Percentiles rank a stretch among this genome's conserved stretches.
These are phyloP conservation scores for Juncus effusus DNA, from an alignment of 176 grass and related monocot species.

Conservation along the genomic window DNA sequence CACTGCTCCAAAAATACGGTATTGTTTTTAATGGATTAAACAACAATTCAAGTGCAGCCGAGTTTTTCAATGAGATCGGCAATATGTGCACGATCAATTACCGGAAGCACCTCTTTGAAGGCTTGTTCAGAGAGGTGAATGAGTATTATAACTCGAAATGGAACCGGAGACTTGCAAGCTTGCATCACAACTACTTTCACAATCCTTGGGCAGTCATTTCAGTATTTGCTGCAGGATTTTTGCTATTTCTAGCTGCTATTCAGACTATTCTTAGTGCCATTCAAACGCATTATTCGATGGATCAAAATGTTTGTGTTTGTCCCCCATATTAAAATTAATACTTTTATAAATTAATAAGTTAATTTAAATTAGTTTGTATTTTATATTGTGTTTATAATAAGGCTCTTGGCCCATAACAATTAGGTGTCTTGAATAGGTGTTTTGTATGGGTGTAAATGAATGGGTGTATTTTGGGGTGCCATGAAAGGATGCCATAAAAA, in stretches of 20 bases:
- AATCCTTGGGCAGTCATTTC: slow-evolving; percentile 14
- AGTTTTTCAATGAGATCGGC: slow-evolving; percentile 23
- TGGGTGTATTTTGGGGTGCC: no score
- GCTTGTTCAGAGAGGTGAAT: not conserved
- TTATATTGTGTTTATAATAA: no score
- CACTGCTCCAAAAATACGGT: slow-evolving; percentile 9
- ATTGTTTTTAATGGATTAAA: not conserved
- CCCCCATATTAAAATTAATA: no score
- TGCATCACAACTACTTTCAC: slow-evolving; percentile 13
- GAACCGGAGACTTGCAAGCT: not conserved
- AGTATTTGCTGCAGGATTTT: not conserved
- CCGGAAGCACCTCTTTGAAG: not conserved
- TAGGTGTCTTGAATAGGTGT: no score
- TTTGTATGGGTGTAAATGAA: no score
- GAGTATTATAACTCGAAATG: not conserved
- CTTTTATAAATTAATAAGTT: no score
- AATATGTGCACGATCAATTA: not conserved
- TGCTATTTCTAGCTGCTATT: not conserved
- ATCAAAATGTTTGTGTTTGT: no score
- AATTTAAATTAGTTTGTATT: no score
- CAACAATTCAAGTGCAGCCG: slow-evolving; percentile 9
- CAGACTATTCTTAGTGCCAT: slow-evolving; percentile 3
- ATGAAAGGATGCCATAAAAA: no score
- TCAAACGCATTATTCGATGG: no score
- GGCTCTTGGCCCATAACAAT: no score